These are phyloP conservation scores for Xylaria sp. DNA, from an alignment of 2,329 filamentous ascomycete species.

Conservation along the genomic window DNA sequence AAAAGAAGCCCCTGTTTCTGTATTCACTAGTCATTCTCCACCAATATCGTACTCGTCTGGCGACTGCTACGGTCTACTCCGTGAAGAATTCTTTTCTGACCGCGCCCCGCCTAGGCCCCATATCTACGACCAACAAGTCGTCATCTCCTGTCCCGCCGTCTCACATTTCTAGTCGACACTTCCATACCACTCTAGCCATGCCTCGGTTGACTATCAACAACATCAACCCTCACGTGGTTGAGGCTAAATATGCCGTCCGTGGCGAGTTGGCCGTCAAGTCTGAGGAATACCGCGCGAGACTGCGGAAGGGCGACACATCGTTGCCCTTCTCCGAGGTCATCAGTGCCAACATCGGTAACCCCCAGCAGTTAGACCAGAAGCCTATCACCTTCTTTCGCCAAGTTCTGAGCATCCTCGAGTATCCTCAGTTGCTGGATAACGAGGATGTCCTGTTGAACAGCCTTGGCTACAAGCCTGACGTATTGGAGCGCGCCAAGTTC, in stretches of 20 bases:
- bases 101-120: neutral
- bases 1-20: neutral
- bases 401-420: slow-evolving; percentile 87
- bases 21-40: neutral
- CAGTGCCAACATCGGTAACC: slow-evolving; percentile 97
- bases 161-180: slow-evolving; percentile 3
- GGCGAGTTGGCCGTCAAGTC: slow-evolving; percentile 92
- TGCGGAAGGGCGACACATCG: slow-evolving; percentile 53
- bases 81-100: neutral
- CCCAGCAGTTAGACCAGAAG: slow-evolving; percentile 97
- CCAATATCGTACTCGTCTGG: neutral
- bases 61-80: neutral
- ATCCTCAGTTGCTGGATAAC: slow-evolving; percentile 77
- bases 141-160: slow-evolving; percentile 2
- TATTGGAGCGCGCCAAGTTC: slow-evolving; percentile 74
- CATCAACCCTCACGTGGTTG: slow-evolving; percentile 85
- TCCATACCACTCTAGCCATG: slow-evolving; percentile 27
- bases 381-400: slow-evolving; percentile 99
- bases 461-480: slow-evolving; percentile 86
- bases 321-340: slow-evolving; percentile 89
- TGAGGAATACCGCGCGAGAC: slow-evolving; percentile 76
- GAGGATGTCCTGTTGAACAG: slow-evolving; percentile 68
- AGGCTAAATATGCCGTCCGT: slow-evolving; percentile 92
- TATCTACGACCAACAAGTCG: slow-evolving; percentile 1
- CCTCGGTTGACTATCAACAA: slow-evolving; percentile 67